phyloP scores from a whole-genome alignment of 352 stramenopile species.

The Pythium folliculosum region DNA sequence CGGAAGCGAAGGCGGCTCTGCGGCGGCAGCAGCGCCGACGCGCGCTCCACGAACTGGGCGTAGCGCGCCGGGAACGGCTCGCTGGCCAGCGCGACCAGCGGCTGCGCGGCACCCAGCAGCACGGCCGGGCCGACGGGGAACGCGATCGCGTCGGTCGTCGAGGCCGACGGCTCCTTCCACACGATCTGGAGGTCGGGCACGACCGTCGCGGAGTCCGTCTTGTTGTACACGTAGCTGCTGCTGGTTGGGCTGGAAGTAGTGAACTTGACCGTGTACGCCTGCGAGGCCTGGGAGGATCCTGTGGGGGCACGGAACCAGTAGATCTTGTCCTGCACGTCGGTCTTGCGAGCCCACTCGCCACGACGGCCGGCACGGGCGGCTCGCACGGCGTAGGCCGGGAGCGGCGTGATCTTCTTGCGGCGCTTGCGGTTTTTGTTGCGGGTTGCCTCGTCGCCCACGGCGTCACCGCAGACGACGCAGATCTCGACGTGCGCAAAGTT shows the following conservation, averaged over 20 bases:
- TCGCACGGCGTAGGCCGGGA: constrained; percentile 2
- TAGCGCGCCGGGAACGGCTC: constrained; percentile 23
- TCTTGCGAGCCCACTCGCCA: constrained; percentile 29
- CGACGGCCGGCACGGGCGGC: background rate
- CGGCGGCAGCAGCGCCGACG: constrained; percentile 1
- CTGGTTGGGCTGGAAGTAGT: background rate
- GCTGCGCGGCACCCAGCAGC: background rate
- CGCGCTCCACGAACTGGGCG: constrained; percentile 22
- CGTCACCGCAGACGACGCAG: constrained; percentile 13
- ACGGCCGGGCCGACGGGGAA: constrained; percentile 2
- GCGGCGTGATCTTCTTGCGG: constrained; percentile 7
- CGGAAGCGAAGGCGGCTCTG: background rate
- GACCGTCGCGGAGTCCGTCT: background rate
- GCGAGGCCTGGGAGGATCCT: background rate
- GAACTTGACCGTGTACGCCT: constrained; percentile 1
- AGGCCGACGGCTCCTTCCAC: background rate
- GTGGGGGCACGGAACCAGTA: constrained; percentile 24
- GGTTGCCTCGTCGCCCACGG: constrained; percentile 10
- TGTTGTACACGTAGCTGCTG: background rate
- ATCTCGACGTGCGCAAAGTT: constrained; percentile 18
- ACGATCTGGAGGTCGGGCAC: constrained; percentile 5
- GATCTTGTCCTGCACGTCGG: constrained; percentile 26
- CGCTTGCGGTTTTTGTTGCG: constrained; percentile 14
- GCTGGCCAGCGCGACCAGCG: background rate
- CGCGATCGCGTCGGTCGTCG: background rate